phyloP scores from a whole-genome alignment of 1,284 basidiomycete species.

The Cerrena zonata region DNA sequence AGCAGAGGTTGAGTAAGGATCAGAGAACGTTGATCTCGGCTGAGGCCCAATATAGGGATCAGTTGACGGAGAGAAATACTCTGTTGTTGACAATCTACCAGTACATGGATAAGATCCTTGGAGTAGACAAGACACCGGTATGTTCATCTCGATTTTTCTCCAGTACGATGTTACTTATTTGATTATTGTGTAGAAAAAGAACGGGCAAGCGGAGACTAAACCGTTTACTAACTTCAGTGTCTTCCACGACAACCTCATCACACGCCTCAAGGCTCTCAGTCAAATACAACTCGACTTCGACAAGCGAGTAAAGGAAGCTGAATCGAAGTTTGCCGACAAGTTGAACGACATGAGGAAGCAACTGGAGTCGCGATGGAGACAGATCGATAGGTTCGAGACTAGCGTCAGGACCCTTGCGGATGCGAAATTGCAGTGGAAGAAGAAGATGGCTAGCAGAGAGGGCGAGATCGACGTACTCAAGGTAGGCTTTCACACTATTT shows the following conservation, averaged over 20 bases:
- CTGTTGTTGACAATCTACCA: constrained; percentile 88
- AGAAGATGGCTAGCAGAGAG: constrained; percentile 77
- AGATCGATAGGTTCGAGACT: constrained; percentile 89
- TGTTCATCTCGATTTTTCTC: constrained; percentile 26
- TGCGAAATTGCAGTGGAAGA: constrained; percentile 81
- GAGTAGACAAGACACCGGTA: constrained; percentile 79
- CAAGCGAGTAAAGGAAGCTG: constrained; percentile 77
- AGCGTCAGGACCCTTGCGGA: constrained; percentile 82
- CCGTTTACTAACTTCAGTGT: constrained; percentile 89
- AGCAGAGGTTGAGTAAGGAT: constrained; percentile 78
- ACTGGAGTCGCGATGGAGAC: constrained; percentile 83
- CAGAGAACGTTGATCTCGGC: constrained; percentile 67
- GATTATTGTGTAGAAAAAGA: constrained; percentile 54
- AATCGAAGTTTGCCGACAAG: constrained; percentile 67
- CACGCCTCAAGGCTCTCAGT: constrained; percentile 76
- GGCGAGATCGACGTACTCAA: constrained; percentile 83
- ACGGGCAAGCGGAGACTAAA: constrained; percentile 73
- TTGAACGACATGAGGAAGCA: constrained; percentile 79
- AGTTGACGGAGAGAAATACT: constrained; percentile 88
- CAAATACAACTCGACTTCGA: constrained; percentile 85
- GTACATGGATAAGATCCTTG: constrained; percentile 90
- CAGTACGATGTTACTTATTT: neutral
- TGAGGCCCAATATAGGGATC: constrained; percentile 81
- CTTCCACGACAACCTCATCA: constrained; percentile 93
- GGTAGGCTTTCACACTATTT: constrained; percentile 34